Base-by-base conservation (phyloP, 2,329 filamentous ascomycete genomes). In the Aurifilum marmelostoma region DNA sequence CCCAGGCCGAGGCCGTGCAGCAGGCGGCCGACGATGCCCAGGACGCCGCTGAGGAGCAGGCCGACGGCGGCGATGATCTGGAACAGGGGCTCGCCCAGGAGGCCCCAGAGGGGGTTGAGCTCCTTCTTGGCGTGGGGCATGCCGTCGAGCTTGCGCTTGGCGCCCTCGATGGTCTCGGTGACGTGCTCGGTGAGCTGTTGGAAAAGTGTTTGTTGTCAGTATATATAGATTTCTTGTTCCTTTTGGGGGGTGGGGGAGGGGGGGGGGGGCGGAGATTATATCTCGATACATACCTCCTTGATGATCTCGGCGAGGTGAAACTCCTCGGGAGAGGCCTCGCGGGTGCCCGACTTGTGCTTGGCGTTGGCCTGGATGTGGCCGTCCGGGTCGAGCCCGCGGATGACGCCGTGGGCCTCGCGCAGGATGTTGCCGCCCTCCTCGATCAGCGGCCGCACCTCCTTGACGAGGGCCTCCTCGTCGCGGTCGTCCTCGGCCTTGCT, bases 41-140 rank as follows among this genome's bases (percentile, higher is more conserved):
- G 84, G 0, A 97, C 94, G 78, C 94, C 94, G 65, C 85, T 90
- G 71, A 97, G 84, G 72, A 97, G 80, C 69, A 97, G 82, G 29
- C 94, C 94, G 60, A 97, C 94, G 14, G 92, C 94, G 11, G 94
- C 93, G 63, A 97, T 87, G 77, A 97, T 97, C 85, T 97, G 94
- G 86, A 94, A 93, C 29, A 97, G 83, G 14, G 94, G 94, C 84
- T 97, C 93, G 47, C 89, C 89, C 18, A 96, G 83, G 63, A 97
- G 84, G 39, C 84, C 89, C 93, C 94, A 97, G 39, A 97, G 88
- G 14, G 94, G 94, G 82, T 95, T 97, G 71, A 97, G 86, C 83
- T 95, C 90, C 86, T 97, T 95, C 90, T 97, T 97, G 58, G 93
- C 94, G 74, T 97, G 92, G 7, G 94, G 94, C 92, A 97, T 96